These are phyloP conservation scores for Lagerstroemia speciosa DNA, from an alignment of 345 rosid genomes.

Conservation along the genomic window DNA sequence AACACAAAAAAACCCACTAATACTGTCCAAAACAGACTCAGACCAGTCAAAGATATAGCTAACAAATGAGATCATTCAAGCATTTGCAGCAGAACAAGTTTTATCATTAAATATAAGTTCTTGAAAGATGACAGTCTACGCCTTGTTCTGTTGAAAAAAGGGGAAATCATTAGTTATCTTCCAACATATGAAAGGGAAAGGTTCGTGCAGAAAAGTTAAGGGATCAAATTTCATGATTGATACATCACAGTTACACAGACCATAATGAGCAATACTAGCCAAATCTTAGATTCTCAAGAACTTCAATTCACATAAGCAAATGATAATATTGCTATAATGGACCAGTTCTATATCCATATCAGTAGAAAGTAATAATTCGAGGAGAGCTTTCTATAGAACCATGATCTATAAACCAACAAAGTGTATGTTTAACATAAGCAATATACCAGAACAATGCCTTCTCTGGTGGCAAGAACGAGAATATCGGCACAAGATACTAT, in stretches of 20 bases:
- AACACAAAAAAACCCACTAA: background rate
- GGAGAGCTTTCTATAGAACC: background rate
- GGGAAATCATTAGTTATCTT: background rate
- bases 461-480: conserved; percentile 30
- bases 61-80: background rate
- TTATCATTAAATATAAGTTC: background rate
- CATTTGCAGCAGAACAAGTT: background rate
- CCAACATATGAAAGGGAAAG: too few relatives aligned
- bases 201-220: too few relatives aligned
- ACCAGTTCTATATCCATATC: background rate
- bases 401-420: background rate
- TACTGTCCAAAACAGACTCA: background rate
- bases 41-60: background rate
- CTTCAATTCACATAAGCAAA: too few relatives aligned
- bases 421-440: background rate
- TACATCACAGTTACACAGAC: too few relatives aligned
- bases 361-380: background rate
- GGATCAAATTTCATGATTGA: too few relatives aligned
- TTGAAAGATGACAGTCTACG: background rate
- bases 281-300: too few relatives aligned
- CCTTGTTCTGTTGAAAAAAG: background rate
- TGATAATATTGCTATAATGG: too few relatives aligned
- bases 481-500: too few relatives aligned
- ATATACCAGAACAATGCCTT: conserved; percentile 25
- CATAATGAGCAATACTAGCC: too few relatives aligned